Evolutionary conservation across 2,329 filamentous ascomycete species (phyloP).

Genomic region (Chalara sp.): DNA sequence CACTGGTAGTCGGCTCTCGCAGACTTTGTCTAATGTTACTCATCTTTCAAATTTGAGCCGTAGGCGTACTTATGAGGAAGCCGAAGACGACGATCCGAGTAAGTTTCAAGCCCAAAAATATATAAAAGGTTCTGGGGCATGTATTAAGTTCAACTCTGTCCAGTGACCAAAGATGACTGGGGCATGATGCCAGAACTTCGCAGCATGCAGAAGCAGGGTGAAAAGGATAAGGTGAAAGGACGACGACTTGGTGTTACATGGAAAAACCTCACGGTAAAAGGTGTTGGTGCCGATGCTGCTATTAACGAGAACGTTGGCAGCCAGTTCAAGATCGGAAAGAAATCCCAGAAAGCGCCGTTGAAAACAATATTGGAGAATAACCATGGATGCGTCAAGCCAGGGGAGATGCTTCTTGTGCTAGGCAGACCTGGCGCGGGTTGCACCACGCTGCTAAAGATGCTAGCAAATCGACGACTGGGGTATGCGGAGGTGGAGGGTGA

Average conservation of each 20-base stretch:
- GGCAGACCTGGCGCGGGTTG: constrained; percentile 65
- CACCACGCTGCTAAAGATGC: constrained; percentile 62
- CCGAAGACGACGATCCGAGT: too few species aligned
- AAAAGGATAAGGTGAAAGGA: constrained; percentile 18
- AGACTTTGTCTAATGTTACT: too few species aligned
- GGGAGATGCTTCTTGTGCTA: constrained; percentile 65
- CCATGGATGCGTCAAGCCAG: constrained; percentile 64
- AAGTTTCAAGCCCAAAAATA: too few species aligned
- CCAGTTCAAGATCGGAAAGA: constrained; percentile 18
- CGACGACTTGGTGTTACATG: constrained; percentile 29
- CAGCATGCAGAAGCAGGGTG: constrained; percentile 13
- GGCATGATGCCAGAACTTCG: constrained; percentile 22
- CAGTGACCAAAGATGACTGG: too few species aligned
- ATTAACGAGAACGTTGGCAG: constrained; percentile 23
- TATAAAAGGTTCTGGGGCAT: too few species aligned
- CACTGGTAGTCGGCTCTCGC: too few species aligned
- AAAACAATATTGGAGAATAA: constrained; percentile 59
- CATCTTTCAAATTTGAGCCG: too few species aligned
- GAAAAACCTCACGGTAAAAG: constrained; percentile 23
- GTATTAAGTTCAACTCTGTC: too few species aligned
- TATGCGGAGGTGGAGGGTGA: constrained; percentile 53
- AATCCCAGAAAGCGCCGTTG: constrained; percentile 40
- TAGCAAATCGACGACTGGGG: constrained; percentile 57
- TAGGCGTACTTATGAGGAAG: too few species aligned
- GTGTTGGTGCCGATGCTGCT: constrained; percentile 23